These are phyloP conservation scores for Mallotus nudiflorus DNA, from an alignment of 345 rosid genomes.

Conservation along the genomic window DNA sequence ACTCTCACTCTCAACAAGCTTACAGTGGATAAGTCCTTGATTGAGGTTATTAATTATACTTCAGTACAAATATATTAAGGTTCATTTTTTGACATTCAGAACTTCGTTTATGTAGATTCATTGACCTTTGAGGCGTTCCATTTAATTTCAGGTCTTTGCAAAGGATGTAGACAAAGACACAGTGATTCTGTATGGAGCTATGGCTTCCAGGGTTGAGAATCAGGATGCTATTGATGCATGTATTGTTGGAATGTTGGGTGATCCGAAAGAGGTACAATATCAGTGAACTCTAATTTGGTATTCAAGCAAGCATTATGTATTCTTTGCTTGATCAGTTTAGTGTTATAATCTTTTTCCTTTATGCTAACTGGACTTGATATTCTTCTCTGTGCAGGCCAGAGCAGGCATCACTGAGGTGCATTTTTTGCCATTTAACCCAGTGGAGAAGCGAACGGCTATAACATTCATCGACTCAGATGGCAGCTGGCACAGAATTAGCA, in stretches of 20 bases:
- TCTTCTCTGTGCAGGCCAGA: conserved; percentile 52
- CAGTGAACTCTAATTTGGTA: background rate
- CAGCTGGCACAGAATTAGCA: conserved; percentile 75
- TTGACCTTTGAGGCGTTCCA: background rate
- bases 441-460: conserved; percentile 85
- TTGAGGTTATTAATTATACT: conserved; percentile 48
- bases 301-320: background rate
- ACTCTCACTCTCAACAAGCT: conserved; percentile 89
- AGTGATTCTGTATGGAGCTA: conserved; percentile 63
- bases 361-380: background rate
- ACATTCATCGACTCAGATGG: conserved; percentile 67
- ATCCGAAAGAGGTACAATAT: conserved; percentile 55
- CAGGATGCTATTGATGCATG: conserved; percentile 79
- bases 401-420: conserved; percentile 71
- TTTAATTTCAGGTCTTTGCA: conserved; percentile 41
- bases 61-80: background rate
- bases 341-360: background rate
- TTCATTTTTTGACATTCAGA: background rate
- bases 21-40: conserved; percentile 71
- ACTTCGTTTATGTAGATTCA: conserved; percentile 3
- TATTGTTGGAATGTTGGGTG: conserved; percentile 59
- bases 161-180: conserved; percentile 63
- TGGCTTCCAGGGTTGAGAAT: conserved; percentile 82
- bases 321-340: background rate
- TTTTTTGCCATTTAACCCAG: conserved; percentile 86